Base-by-base conservation (phyloP, 2,329 filamentous ascomycete genomes). In the Cytospora mali region DNA sequence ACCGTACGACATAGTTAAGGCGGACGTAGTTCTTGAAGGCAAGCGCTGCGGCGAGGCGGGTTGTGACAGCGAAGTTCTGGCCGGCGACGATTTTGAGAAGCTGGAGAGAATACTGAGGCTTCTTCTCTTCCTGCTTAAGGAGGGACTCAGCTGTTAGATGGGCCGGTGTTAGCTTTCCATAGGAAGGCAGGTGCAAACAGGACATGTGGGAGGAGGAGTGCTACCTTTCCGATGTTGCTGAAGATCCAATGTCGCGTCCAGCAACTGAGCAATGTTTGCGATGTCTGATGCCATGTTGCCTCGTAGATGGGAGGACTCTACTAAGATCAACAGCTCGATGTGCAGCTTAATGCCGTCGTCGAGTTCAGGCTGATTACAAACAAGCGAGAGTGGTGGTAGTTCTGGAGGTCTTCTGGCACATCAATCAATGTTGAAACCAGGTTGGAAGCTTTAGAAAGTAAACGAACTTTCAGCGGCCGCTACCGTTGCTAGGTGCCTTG, bases 1-100 rank as follows among this genome's bases (percentile, higher is more conserved):
- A 28, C n/a, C 86, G 69, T 77, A 89, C 88, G 70, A 92, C 91
- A 87, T 96, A 99, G 81, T 93, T 95, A 73, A 90, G 87, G 76
- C 91, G 90, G 73, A 99, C 93, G 76, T 97, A 96, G 81, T 99
- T 99, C 80, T 99, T 99, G 85, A 99, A 99, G 80, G 91, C 95
- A 64, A 99, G 84, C 29, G 95, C 92, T 71, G 91, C 92, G 7
- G 94, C 87, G 49, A 99, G 87, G 66, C 95, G 88, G 65, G 91
- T 95, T 71, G 91, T 94, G 68, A 83, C 78, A 48, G 92, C 88
- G 67, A 90, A 85, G 49, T 84, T 80, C 62, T 88, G 85, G 68
- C 89, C 87, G 67, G 91, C 92, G 71, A 97, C 92, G 73, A 98
- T 96, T 71, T 94, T 93, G 58, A 99, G 89, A 60, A 99, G 87